These are phyloP conservation scores for Lyophyllum shimeji DNA, from an alignment of 768 basidiomycete genomes.

Conservation along the genomic window DNA sequence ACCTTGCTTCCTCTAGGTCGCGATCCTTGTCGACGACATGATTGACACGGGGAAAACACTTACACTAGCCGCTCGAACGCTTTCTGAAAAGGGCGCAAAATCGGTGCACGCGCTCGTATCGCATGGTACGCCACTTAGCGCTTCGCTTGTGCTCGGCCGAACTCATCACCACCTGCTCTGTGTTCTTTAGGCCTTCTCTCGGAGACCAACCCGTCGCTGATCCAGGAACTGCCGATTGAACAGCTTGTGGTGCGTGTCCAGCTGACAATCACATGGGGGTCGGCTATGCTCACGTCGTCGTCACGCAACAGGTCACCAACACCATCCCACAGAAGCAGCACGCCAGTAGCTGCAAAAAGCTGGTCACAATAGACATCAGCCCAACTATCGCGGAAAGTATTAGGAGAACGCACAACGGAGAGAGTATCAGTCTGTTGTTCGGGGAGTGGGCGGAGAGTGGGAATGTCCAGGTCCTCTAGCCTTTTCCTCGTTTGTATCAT, in stretches of 20 bases:
- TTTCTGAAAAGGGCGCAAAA: constrained; percentile 87
- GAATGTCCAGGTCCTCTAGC: constrained; percentile 37
- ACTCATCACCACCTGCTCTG: not conserved
- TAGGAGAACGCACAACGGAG: constrained; percentile 90
- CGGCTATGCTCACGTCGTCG: constrained; percentile 7
- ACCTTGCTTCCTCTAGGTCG: constrained; percentile 51
- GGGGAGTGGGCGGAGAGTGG: constrained; percentile 73
- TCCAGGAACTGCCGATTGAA: constrained; percentile 75
- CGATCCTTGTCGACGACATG: constrained; percentile 98
- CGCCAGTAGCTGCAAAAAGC: constrained; percentile 61
- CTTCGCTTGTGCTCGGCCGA: constrained; percentile 13
- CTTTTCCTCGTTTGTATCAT: constrained; percentile 10
- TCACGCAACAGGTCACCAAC: constrained; percentile 75
- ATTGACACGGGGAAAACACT: constrained; percentile 95
- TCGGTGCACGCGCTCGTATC: constrained; percentile 87
- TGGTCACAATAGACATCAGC: constrained; percentile 88
- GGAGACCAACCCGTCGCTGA: constrained; percentile 64
- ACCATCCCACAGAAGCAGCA: constrained; percentile 86
- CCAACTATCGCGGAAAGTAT: constrained; percentile 95
- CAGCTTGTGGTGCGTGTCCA: constrained; percentile 73
- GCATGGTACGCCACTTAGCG: constrained; percentile 59
- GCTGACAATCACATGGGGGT: not conserved
- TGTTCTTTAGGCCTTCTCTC: constrained; percentile 68
- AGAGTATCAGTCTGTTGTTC: constrained; percentile 87
- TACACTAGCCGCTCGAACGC: constrained; percentile 77